phyloP scores from a whole-genome alignment of 2,329 filamentous ascomycete species.

The Exophiala sp. region DNA sequence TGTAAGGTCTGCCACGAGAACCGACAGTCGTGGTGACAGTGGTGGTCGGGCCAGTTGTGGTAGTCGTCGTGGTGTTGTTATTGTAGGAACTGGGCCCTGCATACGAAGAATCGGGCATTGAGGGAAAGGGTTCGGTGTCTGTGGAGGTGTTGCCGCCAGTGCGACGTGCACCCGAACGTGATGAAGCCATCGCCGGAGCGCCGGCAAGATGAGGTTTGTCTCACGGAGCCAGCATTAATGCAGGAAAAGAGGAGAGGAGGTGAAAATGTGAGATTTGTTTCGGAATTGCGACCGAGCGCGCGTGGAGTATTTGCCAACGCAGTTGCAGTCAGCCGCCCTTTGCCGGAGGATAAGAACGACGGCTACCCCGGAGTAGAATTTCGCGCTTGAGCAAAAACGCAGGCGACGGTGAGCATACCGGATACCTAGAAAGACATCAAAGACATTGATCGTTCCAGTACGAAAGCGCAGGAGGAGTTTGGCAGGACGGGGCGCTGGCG shows the following conservation, averaged over 20 bases:
- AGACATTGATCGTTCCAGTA: too few relatives aligned
- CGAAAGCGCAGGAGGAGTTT: too few relatives aligned
- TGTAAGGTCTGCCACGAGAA: slow-evolving; percentile 22
- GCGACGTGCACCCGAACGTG: slow-evolving; percentile 13
- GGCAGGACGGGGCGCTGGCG: too few relatives aligned
- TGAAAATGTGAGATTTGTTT: background rate
- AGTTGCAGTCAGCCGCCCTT: too few relatives aligned
- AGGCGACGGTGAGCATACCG: too few relatives aligned
- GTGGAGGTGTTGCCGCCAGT: slow-evolving; percentile 5
- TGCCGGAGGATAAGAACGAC: too few relatives aligned
- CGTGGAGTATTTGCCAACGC: too few relatives aligned
- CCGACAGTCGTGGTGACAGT: slow-evolving; percentile 15
- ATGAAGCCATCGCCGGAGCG: slow-evolving; percentile 15
- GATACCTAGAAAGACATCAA: too few relatives aligned
- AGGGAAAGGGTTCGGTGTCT: slow-evolving; percentile 23
- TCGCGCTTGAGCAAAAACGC: too few relatives aligned
- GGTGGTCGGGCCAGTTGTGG: slow-evolving; percentile 12
- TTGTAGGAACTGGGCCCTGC: slow-evolving; percentile 12
- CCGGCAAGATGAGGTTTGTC: background rate
- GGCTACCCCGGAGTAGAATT: too few relatives aligned
- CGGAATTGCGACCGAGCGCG: too few relatives aligned
- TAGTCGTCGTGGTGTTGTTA: slow-evolving; percentile 7
- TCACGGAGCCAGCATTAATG: background rate
- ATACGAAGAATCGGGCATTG: slow-evolving; percentile 11
- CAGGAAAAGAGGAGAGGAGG: background rate